These are phyloP conservation scores for Coniochaeta ligniaria DNA, from an alignment of 2,329 filamentous ascomycete genomes.

Conservation along the genomic window DNA sequence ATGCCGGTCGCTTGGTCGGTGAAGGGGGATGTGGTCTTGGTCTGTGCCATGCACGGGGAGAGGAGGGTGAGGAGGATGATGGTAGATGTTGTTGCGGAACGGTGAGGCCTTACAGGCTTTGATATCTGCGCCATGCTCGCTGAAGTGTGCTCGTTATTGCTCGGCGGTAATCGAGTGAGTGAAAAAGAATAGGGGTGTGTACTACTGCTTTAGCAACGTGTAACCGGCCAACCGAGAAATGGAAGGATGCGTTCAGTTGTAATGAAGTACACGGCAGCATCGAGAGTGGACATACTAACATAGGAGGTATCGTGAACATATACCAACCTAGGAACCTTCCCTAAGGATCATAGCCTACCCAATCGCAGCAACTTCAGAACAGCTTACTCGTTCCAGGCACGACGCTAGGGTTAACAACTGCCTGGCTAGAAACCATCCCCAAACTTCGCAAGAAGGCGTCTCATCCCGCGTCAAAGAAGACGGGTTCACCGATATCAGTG, in stretches of 20 bases:
- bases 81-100: not conserved
- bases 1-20: slow-evolving; percentile 25
- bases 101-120: not conserved
- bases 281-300: not conserved
- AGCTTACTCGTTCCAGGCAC: not conserved
- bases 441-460: not conserved
- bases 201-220: not conserved
- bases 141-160: not conserved
- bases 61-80: not conserved
- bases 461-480: not conserved
- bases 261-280: not conserved
- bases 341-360: not conserved
- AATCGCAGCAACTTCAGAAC: not conserved
- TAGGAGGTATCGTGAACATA: not conserved
- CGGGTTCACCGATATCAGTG: not conserved
- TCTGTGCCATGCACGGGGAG: not conserved
- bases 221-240: not conserved
- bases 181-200: not conserved
- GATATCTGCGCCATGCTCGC: not conserved
- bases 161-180: not conserved
- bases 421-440: not conserved
- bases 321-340: too few species aligned
- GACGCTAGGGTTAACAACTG: not conserved
- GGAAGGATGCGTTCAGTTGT: not conserved
- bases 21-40: slow-evolving; percentile 15